phyloP scores from a whole-genome alignment of 192 early-diverging fungal genomes.

The Podila verticillata region DNA sequence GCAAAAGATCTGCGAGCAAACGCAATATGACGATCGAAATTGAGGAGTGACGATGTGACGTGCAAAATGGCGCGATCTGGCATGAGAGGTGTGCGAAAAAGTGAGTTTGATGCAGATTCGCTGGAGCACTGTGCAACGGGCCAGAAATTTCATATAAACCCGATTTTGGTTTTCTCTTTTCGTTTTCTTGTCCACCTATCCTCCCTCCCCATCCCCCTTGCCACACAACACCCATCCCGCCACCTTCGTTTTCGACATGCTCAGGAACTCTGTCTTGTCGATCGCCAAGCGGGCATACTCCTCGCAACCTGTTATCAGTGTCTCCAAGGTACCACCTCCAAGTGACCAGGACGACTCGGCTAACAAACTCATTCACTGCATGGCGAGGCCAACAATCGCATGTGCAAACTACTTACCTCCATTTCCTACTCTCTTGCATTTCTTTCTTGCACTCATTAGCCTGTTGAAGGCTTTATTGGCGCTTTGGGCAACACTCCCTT shows the following conservation, averaged over 20 bases:
- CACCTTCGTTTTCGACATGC: conserved; percentile 7
- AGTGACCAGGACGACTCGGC: background rate
- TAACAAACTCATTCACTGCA: background rate
- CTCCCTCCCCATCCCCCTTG: background rate
- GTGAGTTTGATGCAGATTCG: background rate
- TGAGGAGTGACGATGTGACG: conserved; percentile 12
- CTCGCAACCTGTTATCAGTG: conserved; percentile 44
- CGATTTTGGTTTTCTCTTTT: background rate
- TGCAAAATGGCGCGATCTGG: conserved; percentile 23
- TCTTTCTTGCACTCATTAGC: conserved; percentile 34
- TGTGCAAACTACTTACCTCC: background rate
- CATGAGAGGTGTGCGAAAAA: background rate
- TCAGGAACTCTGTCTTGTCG: conserved; percentile 29
- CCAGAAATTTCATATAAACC: background rate
- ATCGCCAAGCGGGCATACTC: conserved; percentile 22
- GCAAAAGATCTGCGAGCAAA: no score
- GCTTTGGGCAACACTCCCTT: conserved; percentile 94
- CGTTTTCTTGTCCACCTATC: background rate
- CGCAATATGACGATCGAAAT: no score
- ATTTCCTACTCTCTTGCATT: background rate
- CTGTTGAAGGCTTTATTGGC: conserved; percentile 78
- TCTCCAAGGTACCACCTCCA: conserved; percentile 28
- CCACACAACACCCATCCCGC: background rate
- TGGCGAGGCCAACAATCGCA: background rate
- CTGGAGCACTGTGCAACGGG: background rate